A percentile compares a stretch with the other conserved stretches of the same genome.
Evolutionary conservation across 129 eudicot species (phyloP).

Genomic region (Lactuca sativa): DNA sequence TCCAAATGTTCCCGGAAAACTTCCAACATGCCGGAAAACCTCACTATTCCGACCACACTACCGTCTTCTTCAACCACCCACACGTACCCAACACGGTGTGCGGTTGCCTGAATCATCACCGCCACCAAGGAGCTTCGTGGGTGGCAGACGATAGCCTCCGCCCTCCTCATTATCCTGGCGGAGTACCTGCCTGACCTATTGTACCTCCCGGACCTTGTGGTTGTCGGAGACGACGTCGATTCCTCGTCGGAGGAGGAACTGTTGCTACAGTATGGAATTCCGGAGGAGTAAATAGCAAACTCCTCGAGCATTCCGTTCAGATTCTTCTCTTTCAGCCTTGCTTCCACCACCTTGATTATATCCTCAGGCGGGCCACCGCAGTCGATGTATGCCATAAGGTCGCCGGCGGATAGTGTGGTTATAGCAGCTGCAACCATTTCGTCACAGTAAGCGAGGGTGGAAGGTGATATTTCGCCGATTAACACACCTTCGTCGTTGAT

Average conservation of each 20-base stretch:
- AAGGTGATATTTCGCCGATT: slow-evolving; percentile 81
- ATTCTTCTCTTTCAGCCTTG: slow-evolving; percentile 53
- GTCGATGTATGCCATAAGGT: slow-evolving; percentile 81
- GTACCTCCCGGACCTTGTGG: slow-evolving; percentile 34
- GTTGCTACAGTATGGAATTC: slow-evolving; percentile 21
- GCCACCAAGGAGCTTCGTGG: slow-evolving; percentile 80
- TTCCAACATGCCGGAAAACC: slow-evolving; percentile 56
- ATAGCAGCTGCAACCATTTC: slow-evolving; percentile 71
- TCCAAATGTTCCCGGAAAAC: slow-evolving; percentile 61
- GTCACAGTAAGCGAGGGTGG: slow-evolving; percentile 57
- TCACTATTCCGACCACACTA: slow-evolving; percentile 70
- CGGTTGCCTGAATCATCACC: slow-evolving; percentile 81
- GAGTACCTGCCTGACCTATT: slow-evolving; percentile 53
- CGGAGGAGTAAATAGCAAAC: slow-evolving; percentile 24
- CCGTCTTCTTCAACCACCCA: slow-evolving; percentile 85
- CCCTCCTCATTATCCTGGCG: slow-evolving; percentile 58
- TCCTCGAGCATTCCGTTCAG: slow-evolving; percentile 58
- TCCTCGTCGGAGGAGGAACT: slow-evolving; percentile 47
- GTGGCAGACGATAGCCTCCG: slow-evolving; percentile 69
- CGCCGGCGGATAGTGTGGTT: slow-evolving; percentile 69
- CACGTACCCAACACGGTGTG: slow-evolving; percentile 71
- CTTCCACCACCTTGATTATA: slow-evolving; percentile 46
- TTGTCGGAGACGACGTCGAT: slow-evolving; percentile 21
- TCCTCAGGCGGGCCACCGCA: slow-evolving; percentile 84
- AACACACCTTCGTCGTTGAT: slow-evolving; percentile 55